Percentiles rank a stretch among this genome's conserved stretches.
phyloP scores from a whole-genome alignment of 2,329 filamentous ascomycete genomes.

The Xylaria arbuscula region DNA sequence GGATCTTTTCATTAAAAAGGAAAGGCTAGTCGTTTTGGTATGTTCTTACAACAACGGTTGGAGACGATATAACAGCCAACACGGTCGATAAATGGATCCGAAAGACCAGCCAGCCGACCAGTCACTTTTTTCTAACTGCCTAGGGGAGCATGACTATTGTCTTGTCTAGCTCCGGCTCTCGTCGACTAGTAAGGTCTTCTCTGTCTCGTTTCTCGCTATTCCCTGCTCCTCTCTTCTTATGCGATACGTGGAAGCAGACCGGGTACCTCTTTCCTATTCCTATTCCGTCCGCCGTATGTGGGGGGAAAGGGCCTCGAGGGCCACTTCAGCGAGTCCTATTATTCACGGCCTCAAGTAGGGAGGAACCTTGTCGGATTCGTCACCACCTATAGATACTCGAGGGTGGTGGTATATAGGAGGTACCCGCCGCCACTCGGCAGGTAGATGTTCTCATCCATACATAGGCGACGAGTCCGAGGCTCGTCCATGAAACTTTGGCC shows the following conservation, averaged over 20 bases:
- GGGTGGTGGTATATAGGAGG: not conserved
- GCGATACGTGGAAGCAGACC: conserved; percentile 15
- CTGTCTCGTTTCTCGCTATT: not conserved
- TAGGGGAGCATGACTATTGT: not conserved
- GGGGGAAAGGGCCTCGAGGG: conserved; percentile 11
- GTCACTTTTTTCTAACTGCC: not conserved
- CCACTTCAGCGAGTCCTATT: not conserved
- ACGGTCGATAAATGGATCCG: not conserved
- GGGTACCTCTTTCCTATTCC: conserved; percentile 7
- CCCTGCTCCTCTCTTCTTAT: conserved; percentile 22
- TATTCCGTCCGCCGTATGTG: conserved; percentile 15
- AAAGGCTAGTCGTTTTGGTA: conserved; percentile 7
- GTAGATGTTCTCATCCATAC: not conserved
- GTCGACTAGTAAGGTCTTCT: conserved; percentile 1
- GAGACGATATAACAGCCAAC: conserved; percentile 1
- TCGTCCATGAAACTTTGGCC: not conserved
- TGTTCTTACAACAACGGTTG: not conserved
- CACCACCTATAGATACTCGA: not conserved
- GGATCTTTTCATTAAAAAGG: conserved; percentile 9
- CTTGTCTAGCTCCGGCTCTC: conserved; percentile 1
- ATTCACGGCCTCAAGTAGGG: not conserved
- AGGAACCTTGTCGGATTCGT: not conserved
- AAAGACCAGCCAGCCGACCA: conserved; percentile 9
- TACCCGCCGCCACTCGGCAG: not conserved
- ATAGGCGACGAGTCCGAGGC: not conserved